These are phyloP conservation scores for Coniella vitis DNA, from an alignment of 2,329 filamentous ascomycete genomes.

Conservation along the genomic window DNA sequence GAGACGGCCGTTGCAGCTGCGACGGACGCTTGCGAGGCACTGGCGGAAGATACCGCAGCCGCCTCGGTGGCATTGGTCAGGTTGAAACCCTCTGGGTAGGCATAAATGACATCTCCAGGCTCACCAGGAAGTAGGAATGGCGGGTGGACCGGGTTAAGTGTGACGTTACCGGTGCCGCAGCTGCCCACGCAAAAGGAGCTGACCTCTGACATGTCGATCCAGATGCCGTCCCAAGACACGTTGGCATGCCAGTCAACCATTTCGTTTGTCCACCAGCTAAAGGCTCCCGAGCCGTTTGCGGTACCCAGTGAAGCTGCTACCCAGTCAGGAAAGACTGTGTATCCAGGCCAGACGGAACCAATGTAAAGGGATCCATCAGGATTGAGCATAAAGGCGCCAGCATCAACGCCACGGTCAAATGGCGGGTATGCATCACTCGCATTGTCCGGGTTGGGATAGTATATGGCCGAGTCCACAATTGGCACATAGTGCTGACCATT, in stretches of 20 bases:
- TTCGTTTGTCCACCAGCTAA: constrained; percentile 62
- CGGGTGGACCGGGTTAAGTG: constrained; percentile 62
- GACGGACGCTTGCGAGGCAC: constrained; percentile 31
- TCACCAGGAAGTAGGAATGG: constrained; percentile 60
- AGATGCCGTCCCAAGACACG: constrained; percentile 44
- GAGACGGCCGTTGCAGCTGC: constrained; percentile 18
- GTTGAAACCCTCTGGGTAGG: constrained; percentile 65
- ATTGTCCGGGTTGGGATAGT: constrained; percentile 66
- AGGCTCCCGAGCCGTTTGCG: constrained; percentile 52
- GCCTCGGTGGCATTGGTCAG: constrained; percentile 63
- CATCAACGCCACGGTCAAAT: constrained; percentile 54
- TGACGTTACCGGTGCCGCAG: constrained; percentile 60
- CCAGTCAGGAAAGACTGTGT: constrained; percentile 69
- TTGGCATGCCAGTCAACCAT: constrained; percentile 49
- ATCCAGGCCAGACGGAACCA: constrained; percentile 69
- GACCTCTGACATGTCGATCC: constrained; percentile 55
- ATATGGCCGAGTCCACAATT: constrained; percentile 67
- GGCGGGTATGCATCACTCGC: constrained; percentile 54
- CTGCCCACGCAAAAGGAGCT: constrained; percentile 63
- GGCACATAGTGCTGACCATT: constrained; percentile 63
- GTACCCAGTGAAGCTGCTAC: constrained; percentile 42
- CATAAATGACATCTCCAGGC: constrained; percentile 49
- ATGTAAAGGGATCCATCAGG: constrained; percentile 50
- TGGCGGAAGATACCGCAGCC: constrained; percentile 47
- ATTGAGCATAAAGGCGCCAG: constrained; percentile 48